Evolutionary conservation across 805 yeast species (phyloP), one percentile per base, ranked within the genome.

Genomic region (Yarrowia keelungensis): DNA sequence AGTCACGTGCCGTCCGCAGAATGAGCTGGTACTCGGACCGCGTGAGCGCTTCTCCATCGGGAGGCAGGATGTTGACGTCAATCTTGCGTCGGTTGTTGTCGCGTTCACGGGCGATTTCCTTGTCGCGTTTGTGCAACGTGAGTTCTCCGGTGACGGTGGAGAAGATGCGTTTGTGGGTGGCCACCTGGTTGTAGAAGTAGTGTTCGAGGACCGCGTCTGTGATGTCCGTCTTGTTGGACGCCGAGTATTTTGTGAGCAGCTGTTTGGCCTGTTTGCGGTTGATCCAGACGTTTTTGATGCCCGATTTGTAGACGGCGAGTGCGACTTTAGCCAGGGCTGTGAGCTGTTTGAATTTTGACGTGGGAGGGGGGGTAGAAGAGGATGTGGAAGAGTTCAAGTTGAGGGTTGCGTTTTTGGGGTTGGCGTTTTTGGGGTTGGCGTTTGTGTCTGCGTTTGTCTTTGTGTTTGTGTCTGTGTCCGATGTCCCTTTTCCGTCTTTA

Each of bases 21-120:
- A 87, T 75, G 9, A 83, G 74, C 73, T 86, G 87, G 71, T 78
- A 86, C 45, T 87, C 82, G 1, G 79, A 73, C 47, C 92, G 71
- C 2, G 80, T 54, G 76, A 76, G 80, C 12, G 76, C 72, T 73
- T 72, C 80, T 79, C 76, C 12, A 65, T 43, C 58, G 36, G 26
- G 16, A 1, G 41, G 49, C 26, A 26, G 14, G 15, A 54, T 59
- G 43, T 58, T 54, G 46, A 47, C 54, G 39, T 16, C 39, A 16
- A 38, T 39, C 11, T 26, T 32, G 50, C 26, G 16, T 8, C 54
- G 42, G 15, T 26, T 43, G 41, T 59, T 46, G 22, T 53, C 59
- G 69, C 79, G 78, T 5, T 70, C 71, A 1, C 80, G 79, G 9
- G 81, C 71, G 26, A 71, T 68, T 35, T 79, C 74, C 35, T 72